Conservation (phyloP, 2,329 filamentous ascomycete species). For the Microdochium paspali region DNA sequence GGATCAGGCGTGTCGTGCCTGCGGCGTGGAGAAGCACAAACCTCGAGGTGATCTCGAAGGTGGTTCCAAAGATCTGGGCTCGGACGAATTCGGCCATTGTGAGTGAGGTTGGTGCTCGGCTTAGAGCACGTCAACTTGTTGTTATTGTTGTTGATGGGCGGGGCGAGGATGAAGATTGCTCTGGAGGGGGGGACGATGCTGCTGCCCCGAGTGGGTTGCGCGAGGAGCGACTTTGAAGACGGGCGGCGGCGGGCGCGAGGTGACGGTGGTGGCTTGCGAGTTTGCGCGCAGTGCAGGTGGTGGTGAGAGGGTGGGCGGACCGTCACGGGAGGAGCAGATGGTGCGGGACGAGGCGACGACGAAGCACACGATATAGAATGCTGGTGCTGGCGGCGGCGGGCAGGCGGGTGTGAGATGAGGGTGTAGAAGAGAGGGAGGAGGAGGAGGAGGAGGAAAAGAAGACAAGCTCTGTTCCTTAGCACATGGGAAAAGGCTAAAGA, state of each 20-base stretch:
- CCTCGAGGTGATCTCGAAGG: conserved; percentile 99
- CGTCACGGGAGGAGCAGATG: not conserved
- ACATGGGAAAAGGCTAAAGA: not conserved
- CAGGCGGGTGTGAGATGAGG: not conserved
- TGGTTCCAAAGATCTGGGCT: conserved; percentile 98
- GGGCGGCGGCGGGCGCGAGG: not conserved
- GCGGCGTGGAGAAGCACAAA: conserved; percentile 23
- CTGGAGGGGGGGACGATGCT: not conserved
- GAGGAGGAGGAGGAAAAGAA: not conserved
- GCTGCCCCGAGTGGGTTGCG: not conserved
- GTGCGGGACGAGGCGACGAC: not conserved
- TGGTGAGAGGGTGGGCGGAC: not conserved
- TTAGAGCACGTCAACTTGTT: not conserved
- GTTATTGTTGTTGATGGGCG: not conserved
- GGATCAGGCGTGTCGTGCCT: not conserved
- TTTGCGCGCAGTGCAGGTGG: not conserved
- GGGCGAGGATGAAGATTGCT: not conserved
- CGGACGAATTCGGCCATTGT: conserved; percentile 98
- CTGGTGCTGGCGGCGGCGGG: not conserved
- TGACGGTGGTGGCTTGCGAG: not conserved
- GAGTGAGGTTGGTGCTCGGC: conserved; percentile 15
- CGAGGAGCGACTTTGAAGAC: not conserved
- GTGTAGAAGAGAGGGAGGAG: no score
- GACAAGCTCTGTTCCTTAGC: not conserved
- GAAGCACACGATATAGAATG: not conserved